A percentile compares a stretch with the other conserved stretches of the same genome.
Conservation (phyloP, 2,329 filamentous ascomycete genomes). For the Hymenoscyphus albidus region DNA sequence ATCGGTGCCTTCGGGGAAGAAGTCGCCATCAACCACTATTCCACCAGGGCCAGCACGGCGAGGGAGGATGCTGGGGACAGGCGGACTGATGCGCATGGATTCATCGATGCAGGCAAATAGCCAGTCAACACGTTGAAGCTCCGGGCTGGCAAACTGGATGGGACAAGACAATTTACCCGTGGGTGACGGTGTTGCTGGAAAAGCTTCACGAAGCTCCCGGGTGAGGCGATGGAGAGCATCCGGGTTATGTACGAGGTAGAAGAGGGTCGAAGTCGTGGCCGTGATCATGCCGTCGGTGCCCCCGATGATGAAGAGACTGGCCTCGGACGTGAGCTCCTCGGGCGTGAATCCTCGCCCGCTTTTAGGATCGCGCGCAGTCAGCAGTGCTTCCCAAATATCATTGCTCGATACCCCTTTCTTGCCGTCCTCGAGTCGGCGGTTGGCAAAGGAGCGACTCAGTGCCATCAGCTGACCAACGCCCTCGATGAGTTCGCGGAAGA, state of each 20-base stretch:
- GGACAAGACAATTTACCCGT: conserved; percentile 16
- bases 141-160: conserved; percentile 5
- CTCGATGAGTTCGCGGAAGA: conserved; percentile 3
- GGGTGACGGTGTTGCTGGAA: conserved; percentile 29
- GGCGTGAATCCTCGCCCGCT: neutral
- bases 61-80: conserved; percentile 41
- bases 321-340: conserved; percentile 10
- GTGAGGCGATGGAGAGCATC: conserved; percentile 28
- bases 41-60: conserved; percentile 38
- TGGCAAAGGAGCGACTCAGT: conserved; percentile 5
- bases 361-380: conserved; percentile 1
- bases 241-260: conserved; percentile 36
- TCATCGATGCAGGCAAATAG: conserved; percentile 45
- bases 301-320: conserved; percentile 11
- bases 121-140: conserved; percentile 34
- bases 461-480: conserved; percentile 3
- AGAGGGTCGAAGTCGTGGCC: conserved; percentile 33
- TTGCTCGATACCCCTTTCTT: conserved; percentile 1
- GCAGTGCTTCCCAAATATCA: conserved; percentile 6
- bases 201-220: conserved; percentile 37
- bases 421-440: conserved; percentile 4
- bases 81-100: conserved; percentile 44
- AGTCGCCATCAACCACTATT: conserved; percentile 24
- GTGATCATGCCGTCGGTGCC: conserved; percentile 34
- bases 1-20: conserved; percentile 31